Evolutionary conservation across 164 flowering plant genomes (phyloP).

Genomic region (Santalum album): DNA sequence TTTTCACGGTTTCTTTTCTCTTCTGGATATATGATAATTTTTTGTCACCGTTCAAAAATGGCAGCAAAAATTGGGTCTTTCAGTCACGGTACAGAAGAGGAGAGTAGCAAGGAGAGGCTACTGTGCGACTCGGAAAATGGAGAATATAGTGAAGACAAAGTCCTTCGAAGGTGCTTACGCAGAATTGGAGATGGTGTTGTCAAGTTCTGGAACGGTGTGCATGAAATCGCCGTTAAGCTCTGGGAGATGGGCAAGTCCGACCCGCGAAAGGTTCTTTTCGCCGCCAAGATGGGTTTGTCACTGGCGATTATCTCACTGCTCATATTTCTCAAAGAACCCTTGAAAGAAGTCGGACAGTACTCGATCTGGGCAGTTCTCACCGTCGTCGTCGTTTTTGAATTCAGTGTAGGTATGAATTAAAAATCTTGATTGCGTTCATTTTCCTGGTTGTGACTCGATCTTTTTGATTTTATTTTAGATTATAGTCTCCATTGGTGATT

Average conservation of each 20-base stretch:
- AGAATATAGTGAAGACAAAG: too few relatives aligned
- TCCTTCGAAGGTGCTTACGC: too few relatives aligned
- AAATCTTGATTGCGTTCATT: too few relatives aligned
- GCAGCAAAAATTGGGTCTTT: too few relatives aligned
- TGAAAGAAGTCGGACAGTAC: conserved; percentile 31
- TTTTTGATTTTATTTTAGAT: background rate
- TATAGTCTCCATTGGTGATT: too few relatives aligned
- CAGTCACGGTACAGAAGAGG: too few relatives aligned
- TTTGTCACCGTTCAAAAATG: too few relatives aligned
- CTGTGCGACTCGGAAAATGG: too few relatives aligned
- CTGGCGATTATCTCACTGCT: conserved; percentile 50
- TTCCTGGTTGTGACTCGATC: background rate
- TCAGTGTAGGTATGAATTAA: conserved; percentile 55
- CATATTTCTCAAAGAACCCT: conserved; percentile 57
- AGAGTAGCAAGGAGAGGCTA: too few relatives aligned
- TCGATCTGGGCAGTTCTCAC: conserved; percentile 83
- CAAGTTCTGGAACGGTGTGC: conserved; percentile 5
- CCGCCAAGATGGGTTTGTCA: conserved; percentile 66
- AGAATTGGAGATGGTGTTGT: conserved; percentile 11
- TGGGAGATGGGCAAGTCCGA: conserved; percentile 55
- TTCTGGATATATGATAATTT: too few relatives aligned
- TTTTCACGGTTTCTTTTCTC: too few relatives aligned
- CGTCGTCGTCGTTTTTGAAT: conserved; percentile 78
- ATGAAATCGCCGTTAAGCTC: conserved; percentile 19
- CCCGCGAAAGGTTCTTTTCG: conserved; percentile 53